phyloP scores from a whole-genome alignment of 2,329 filamentous ascomycete genomes.

The Neofusicoccum laricinum region DNA sequence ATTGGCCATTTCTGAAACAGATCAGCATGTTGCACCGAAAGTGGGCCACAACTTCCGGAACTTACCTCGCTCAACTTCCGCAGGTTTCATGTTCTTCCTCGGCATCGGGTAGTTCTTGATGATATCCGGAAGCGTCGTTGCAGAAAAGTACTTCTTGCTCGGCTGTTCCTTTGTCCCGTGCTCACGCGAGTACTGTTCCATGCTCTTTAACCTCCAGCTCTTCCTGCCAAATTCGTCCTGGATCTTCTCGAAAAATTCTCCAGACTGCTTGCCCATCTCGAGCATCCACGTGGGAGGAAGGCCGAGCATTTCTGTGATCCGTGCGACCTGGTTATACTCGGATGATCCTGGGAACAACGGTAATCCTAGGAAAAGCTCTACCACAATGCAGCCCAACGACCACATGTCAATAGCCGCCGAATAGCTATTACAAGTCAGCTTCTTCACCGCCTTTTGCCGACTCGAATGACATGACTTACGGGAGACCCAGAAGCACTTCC shows the following conservation, averaged over 20 bases:
- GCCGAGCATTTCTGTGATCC: slow-evolving; percentile 97
- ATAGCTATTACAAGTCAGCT: slow-evolving; percentile 53
- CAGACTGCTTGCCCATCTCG: slow-evolving; percentile 96
- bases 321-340: slow-evolving; percentile 96
- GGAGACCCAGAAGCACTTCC: slow-evolving; percentile 89
- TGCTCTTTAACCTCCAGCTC: slow-evolving; percentile 88
- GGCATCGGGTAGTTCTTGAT: slow-evolving; percentile 98
- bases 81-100: slow-evolving; percentile 98
- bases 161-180: slow-evolving; percentile 97
- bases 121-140: slow-evolving; percentile 90
- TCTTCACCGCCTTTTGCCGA: neutral
- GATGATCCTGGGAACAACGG: slow-evolving; percentile 95
- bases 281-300: slow-evolving; percentile 98
- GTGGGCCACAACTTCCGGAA: slow-evolving; percentile 6
- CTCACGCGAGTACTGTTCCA: slow-evolving; percentile 96
- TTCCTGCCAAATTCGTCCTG: slow-evolving; percentile 90
- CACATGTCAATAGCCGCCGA: slow-evolving; percentile 99
- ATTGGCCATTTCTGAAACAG: slow-evolving; percentile 86
- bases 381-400: slow-evolving; percentile 97
- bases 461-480: slow-evolving; percentile 44
- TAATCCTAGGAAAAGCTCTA: slow-evolving; percentile 91
- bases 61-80: slow-evolving; percentile 91
- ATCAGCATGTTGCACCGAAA: slow-evolving; percentile 20
- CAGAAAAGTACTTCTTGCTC: slow-evolving; percentile 99
- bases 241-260: slow-evolving; percentile 93